Percentiles rank a stretch among this genome's conserved stretches.
Evolutionary conservation across 1,284 basidiomycete genomes (phyloP).

Genomic region (Moesziomyces sp.): DNA sequence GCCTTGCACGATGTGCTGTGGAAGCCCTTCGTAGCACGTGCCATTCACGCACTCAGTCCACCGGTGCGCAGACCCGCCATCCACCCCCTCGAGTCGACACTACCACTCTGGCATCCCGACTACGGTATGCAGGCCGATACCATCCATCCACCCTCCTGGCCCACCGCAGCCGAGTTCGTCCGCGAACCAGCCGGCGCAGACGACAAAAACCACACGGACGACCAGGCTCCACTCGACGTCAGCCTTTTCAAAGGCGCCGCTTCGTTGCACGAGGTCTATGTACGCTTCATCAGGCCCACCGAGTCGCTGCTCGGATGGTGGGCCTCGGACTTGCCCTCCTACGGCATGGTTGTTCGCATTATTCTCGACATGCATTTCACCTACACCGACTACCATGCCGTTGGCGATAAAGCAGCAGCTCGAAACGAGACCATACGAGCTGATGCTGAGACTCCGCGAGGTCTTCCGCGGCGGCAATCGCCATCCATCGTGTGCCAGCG

Average conservation of each 20-base stretch:
- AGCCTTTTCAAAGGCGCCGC: slow-evolving; percentile 23
- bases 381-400: slow-evolving; percentile 2
- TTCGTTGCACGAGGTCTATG: slow-evolving; percentile 38
- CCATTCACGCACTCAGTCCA: slow-evolving; percentile 25
- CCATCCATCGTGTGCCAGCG: slow-evolving; percentile 44
- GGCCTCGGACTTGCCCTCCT: slow-evolving; percentile 45
- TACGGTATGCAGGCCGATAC: slow-evolving; percentile 31
- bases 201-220: no score
- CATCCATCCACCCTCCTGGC: slow-evolving; percentile 35
- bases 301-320: slow-evolving; percentile 49
- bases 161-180: slow-evolving; percentile 11
- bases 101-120: slow-evolving; percentile 42
- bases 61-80: slow-evolving; percentile 18
- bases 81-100: slow-evolving; percentile 25
- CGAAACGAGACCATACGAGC: neutral
- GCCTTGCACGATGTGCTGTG: slow-evolving; percentile 37
- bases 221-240: neutral
- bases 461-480: neutral
- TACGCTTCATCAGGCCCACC: slow-evolving; percentile 20
- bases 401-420: neutral
- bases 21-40: slow-evolving; percentile 25
- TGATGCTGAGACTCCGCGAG: neutral
- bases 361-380: slow-evolving; percentile 27
- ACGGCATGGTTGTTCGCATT: slow-evolving; percentile 43
- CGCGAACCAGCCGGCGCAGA: neutral